Evolutionary conservation across 208 protist species (phyloP).

Genomic region (Leishmania guyanensis): DNA sequence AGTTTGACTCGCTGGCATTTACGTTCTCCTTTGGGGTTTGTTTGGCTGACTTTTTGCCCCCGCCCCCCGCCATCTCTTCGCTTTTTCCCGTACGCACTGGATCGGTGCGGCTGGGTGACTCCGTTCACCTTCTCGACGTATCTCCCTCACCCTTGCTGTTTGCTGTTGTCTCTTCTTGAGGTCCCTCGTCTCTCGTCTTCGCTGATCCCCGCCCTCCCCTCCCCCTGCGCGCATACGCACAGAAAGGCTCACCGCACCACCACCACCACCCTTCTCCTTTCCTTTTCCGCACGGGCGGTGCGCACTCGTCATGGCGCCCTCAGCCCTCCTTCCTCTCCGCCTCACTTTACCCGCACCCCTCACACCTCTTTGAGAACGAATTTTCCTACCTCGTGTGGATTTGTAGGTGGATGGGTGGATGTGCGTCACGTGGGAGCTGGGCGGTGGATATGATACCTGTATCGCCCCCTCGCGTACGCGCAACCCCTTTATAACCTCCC

Average conservation of each 20-base stretch:
- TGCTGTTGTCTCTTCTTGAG: neutral
- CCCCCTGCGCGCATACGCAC: neutral
- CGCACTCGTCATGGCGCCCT: no score
- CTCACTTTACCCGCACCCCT: neutral
- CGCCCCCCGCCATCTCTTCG: no score
- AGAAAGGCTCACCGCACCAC: neutral
- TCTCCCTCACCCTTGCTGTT: no score
- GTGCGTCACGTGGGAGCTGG: neutral
- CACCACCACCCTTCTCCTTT: neutral
- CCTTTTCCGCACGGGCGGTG: neutral
- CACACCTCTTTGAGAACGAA: neutral
- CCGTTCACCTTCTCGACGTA: no score
- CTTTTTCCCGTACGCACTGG: no score
- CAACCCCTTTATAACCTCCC: neutral
- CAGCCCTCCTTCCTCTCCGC: neutral
- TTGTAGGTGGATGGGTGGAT: neutral
- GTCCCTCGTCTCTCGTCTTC: neutral
- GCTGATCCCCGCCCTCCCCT: neutral
- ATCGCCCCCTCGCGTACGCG: neutral
- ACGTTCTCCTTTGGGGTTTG: neutral
- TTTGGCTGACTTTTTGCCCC: conserved; percentile 1
- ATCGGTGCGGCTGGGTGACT: no score
- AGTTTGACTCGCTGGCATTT: neutral
- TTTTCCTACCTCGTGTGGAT: neutral
- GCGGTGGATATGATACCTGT: neutral